A percentile compares a stretch with the other conserved stretches of the same genome.
Conservation (phyloP, 2,329 filamentous ascomycete genomes). For the Thielaviopsis populi region DNA sequence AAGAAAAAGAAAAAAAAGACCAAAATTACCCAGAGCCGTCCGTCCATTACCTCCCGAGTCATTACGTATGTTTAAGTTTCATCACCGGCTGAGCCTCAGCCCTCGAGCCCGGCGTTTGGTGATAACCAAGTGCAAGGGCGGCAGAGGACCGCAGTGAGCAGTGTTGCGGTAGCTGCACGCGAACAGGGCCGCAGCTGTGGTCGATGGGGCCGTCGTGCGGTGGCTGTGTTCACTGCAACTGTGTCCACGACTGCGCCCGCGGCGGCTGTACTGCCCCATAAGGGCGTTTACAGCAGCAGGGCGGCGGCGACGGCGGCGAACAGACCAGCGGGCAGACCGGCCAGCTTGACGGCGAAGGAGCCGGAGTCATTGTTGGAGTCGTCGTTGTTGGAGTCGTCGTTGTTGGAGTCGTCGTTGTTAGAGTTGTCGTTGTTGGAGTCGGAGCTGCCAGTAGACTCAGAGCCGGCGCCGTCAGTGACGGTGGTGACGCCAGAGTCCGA, state of each 20-base stretch:
- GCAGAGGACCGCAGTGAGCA: too few relatives aligned
- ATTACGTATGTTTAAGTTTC: conserved; percentile 12
- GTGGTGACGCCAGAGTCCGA: conserved; percentile 19
- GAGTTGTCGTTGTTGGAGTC: too few relatives aligned
- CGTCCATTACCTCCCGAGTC: conserved; percentile 11
- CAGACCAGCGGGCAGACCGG: conserved; percentile 30
- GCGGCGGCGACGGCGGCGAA: conserved; percentile 36
- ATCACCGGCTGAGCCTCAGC: background rate
- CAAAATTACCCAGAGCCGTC: background rate
- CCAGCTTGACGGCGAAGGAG: conserved; percentile 27
- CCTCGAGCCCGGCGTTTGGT: background rate
- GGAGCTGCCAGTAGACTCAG: conserved; percentile 14
- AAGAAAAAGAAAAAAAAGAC: background rate
- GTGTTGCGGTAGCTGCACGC: too few relatives aligned
- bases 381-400: conserved; percentile 19
- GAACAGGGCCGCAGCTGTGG: background rate
- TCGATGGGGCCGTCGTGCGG: background rate
- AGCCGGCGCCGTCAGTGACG: conserved; percentile 20
- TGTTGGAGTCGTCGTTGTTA: conserved; percentile 19
- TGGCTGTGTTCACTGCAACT: background rate
- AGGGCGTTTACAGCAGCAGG: conserved; percentile 32
- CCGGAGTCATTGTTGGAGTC: conserved; percentile 19
- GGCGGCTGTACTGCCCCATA: too few relatives aligned
- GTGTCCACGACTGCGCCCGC: too few relatives aligned
- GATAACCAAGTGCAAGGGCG: conserved; percentile 1